Evolutionary conservation across 148 eudicot genomes (phyloP).

Genomic region (Fagopyrum tataricum): DNA sequence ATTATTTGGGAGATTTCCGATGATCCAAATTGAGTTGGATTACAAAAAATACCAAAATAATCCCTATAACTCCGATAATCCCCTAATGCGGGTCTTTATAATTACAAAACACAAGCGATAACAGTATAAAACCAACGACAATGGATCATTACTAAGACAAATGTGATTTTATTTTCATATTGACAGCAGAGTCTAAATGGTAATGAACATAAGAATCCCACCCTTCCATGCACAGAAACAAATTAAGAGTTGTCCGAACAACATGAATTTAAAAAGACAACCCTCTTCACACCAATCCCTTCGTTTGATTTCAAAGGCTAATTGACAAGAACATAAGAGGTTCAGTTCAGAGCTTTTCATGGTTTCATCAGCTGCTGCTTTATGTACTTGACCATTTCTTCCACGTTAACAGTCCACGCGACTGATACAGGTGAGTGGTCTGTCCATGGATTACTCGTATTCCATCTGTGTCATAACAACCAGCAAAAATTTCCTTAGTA

Average conservation of each 20-base stretch:
- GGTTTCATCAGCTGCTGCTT: constrained; percentile 57
- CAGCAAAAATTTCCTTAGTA: not conserved
- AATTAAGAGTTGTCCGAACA: not conserved
- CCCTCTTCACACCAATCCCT: not conserved
- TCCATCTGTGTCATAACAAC: constrained; percentile 51
- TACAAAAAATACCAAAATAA: too few relatives aligned
- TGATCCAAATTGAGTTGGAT: too few relatives aligned
- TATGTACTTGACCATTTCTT: constrained; percentile 51
- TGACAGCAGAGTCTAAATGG: not conserved
- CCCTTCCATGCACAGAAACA: not conserved
- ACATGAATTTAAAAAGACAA: not conserved
- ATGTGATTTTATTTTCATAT: not conserved
- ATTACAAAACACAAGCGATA: not conserved
- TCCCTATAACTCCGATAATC: too few relatives aligned
- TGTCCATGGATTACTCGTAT: constrained; percentile 79
- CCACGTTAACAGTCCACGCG: constrained; percentile 79
- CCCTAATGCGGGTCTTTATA: not conserved
- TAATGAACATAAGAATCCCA: not conserved
- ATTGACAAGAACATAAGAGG: not conserved
- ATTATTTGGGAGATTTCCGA: too few relatives aligned
- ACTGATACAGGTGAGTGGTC: constrained; percentile 74
- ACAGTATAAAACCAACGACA: not conserved
- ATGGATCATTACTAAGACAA: not conserved
- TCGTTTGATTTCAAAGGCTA: not conserved
- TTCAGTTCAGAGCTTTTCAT: constrained; percentile 21